Conservation (phyloP, 768 basidiomycete genomes). For the Sporobolomyces phaffii region DNA sequence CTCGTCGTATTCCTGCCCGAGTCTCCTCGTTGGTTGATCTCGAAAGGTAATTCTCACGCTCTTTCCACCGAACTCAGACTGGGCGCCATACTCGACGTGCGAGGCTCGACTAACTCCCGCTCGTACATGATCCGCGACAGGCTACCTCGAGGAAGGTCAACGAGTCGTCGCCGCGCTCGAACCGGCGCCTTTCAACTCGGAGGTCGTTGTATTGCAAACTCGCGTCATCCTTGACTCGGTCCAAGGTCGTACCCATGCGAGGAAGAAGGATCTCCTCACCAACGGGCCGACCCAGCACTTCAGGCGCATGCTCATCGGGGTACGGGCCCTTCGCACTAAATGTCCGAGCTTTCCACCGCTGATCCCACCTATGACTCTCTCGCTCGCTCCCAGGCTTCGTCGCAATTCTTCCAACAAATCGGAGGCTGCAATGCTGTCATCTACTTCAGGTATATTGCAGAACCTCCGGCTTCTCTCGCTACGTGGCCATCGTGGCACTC, state of each 20-base stretch:
- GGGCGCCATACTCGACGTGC: no score
- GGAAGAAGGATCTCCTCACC: conserved; percentile 38
- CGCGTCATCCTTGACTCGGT: conserved; percentile 48
- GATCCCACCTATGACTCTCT: background rate
- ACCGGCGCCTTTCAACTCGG: conserved; percentile 32
- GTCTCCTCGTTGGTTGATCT: conserved; percentile 51
- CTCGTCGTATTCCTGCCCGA: conserved; percentile 47
- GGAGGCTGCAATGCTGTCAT: conserved; percentile 52
- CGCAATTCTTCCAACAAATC: conserved; percentile 52
- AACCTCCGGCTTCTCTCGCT: no score
- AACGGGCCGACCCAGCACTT: conserved; percentile 49
- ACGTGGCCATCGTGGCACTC: no score
- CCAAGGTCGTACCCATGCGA: conserved; percentile 32
- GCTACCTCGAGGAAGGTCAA: conserved; percentile 40
- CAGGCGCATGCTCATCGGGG: conserved; percentile 49
- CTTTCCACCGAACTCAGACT: no score
- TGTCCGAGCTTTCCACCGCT: no score
- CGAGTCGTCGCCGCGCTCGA: conserved; percentile 46
- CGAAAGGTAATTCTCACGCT: no score
- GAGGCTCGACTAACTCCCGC: no score
- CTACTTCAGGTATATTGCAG: conserved; percentile 49
- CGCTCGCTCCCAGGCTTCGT: conserved; percentile 36
- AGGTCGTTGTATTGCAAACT: conserved; percentile 38
- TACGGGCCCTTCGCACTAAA: background rate
- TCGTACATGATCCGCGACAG: conserved; percentile 12